A percentile compares a stretch with the other conserved stretches of the same genome.
These are phyloP conservation scores for Hyphodiscus hymeniophilus DNA, from an alignment of 495 filamentous ascomycete genomes.

Conservation along the genomic window DNA sequence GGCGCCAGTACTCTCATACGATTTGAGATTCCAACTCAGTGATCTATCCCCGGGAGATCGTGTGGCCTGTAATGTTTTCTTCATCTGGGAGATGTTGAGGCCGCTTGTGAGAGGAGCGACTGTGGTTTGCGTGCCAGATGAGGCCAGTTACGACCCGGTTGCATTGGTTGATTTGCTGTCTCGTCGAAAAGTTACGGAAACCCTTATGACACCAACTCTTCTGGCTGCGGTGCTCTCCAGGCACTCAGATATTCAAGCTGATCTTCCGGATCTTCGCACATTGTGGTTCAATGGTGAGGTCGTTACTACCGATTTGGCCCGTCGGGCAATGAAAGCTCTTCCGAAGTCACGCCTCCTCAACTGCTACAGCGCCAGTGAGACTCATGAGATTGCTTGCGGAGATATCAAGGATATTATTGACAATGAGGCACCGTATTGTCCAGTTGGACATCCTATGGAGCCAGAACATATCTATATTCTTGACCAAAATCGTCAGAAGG, in stretches of 20 bases:
- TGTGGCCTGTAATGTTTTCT: conserved; percentile 68
- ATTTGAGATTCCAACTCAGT: conserved; percentile 52
- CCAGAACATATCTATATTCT: conserved; percentile 52
- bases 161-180: conserved; percentile 56
- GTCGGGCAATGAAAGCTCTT: conserved; percentile 49
- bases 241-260: conserved; percentile 45
- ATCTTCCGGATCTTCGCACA: conserved; percentile 49
- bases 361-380: conserved; percentile 65
- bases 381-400: conserved; percentile 64
- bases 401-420: conserved; percentile 56
- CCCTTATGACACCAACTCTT: conserved; percentile 67
- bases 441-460: conserved; percentile 54
- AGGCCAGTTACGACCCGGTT: conserved; percentile 59
- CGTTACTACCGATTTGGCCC: conserved; percentile 58
- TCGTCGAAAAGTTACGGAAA: conserved; percentile 52
- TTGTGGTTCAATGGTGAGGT: conserved; percentile 68
- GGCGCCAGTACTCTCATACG: conserved; percentile 56
- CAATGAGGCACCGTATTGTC: conserved; percentile 39
- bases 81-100: conserved; percentile 66
- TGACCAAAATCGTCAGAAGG: conserved; percentile 43
- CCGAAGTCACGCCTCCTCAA: conserved; percentile 58
- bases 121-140: conserved; percentile 56
- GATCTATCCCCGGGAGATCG: conserved; percentile 56
- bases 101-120: conserved; percentile 62
- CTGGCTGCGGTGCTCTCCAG: conserved; percentile 54